Conservation (phyloP, 306 rosid genomes). For the Lagenaria siceraria region DNA sequence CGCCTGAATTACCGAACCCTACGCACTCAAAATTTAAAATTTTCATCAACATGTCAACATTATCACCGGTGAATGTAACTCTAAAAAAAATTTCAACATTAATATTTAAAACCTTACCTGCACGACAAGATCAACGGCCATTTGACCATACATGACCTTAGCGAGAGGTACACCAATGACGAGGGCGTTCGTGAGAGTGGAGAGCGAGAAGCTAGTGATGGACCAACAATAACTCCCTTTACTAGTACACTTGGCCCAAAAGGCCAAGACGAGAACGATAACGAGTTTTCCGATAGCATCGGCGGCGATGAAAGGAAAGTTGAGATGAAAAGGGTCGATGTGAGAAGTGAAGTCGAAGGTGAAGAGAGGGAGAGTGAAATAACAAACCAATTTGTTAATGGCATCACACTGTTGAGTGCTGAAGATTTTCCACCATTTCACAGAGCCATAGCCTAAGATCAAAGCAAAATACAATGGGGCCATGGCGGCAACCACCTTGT, state of each 20-base stretch:
- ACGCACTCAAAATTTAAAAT: slow-evolving; percentile 7
- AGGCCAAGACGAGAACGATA: slow-evolving; percentile 38
- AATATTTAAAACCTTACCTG: slow-evolving; percentile 15
- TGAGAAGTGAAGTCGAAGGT: slow-evolving; percentile 68
- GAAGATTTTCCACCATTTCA: slow-evolving; percentile 82
- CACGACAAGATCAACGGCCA: slow-evolving; percentile 66
- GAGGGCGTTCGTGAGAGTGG: slow-evolving; percentile 59
- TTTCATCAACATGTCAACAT: neutral
- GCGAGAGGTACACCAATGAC: slow-evolving; percentile 79
- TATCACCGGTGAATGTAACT: no score
- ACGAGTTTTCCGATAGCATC: slow-evolving; percentile 66
- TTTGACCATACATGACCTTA: slow-evolving; percentile 63
- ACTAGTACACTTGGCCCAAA: slow-evolving; percentile 61
- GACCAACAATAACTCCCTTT: slow-evolving; percentile 69
- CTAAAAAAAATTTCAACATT: neutral
- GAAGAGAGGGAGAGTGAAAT: slow-evolving; percentile 83
- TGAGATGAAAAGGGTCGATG: slow-evolving; percentile 70
- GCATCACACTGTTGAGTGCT: slow-evolving; percentile 70
- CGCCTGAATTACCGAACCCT: slow-evolving; percentile 63
- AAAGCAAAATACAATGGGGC: slow-evolving; percentile 72
- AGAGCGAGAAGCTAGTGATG: slow-evolving; percentile 72
- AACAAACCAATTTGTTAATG: slow-evolving; percentile 69
- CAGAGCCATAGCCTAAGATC: slow-evolving; percentile 71
- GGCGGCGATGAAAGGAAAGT: slow-evolving; percentile 44
- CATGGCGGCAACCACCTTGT: slow-evolving; percentile 68